Conservation (phyloP, 2,329 filamentous ascomycete genomes). For the Zymoseptoria ardabiliae region DNA sequence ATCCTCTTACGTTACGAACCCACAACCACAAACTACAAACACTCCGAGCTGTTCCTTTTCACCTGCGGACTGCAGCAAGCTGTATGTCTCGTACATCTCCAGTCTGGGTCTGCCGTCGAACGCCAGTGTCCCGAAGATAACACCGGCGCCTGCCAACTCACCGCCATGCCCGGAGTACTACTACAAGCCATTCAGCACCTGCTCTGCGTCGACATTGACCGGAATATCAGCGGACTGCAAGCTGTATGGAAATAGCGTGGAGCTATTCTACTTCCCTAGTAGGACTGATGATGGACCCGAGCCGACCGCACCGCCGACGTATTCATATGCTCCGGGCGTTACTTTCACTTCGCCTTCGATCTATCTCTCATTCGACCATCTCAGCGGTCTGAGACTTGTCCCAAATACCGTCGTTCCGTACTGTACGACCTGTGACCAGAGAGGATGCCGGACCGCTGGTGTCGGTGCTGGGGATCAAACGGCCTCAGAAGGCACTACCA, state of each 20-base stretch:
- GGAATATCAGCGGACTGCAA: slow-evolving; percentile 2
- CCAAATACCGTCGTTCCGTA: neutral
- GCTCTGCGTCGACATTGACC: neutral
- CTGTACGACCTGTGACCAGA: slow-evolving; percentile 2
- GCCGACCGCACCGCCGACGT: slow-evolving; percentile 7
- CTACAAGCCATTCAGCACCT: slow-evolving; percentile 11
- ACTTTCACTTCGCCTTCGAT: slow-evolving; percentile 20
- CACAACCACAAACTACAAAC: neutral
- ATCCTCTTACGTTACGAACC: neutral
- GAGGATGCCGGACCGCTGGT: slow-evolving; percentile 1
- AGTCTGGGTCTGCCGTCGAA: slow-evolving; percentile 13
- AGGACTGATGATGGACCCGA: slow-evolving; percentile 2
- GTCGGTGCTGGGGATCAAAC: slow-evolving; percentile 6
- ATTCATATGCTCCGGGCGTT: slow-evolving; percentile 9
- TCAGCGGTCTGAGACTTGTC: slow-evolving; percentile 6
- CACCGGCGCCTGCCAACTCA: slow-evolving; percentile 15
- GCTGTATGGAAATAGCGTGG: slow-evolving; percentile 15
- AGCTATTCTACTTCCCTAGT: slow-evolving; percentile 17
- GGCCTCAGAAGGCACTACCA: slow-evolving; percentile 3
- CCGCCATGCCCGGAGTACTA: slow-evolving; percentile 13
- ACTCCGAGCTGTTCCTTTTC: slow-evolving; percentile 6
- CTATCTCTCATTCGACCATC: slow-evolving; percentile 16
- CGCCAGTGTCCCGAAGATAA: slow-evolving; percentile 14
- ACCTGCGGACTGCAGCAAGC: slow-evolving; percentile 11
- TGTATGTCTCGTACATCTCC: slow-evolving; percentile 15